Base-by-base conservation (phyloP, 2,329 filamentous ascomycete genomes). In the Chaetomium strumarium region DNA sequence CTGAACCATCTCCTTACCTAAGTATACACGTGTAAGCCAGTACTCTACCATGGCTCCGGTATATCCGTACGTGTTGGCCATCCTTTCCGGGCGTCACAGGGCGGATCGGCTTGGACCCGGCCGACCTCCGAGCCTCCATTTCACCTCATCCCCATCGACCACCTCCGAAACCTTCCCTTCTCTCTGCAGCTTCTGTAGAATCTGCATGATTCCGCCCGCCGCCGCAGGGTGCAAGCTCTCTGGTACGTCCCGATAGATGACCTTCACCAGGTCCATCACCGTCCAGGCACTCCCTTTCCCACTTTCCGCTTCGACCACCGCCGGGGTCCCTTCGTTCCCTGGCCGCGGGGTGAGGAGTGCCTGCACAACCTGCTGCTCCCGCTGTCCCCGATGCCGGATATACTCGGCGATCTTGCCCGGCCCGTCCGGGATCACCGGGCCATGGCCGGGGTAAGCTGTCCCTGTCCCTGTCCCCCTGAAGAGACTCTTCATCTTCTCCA, bases 381-480 rank as follows among this genome's bases (percentile, higher is more conserved):
- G 79, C 70, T 87, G 79, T 62, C 82, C 79, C 31, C 92, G 78
- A 71, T 97, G 93, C 55, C 74, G 68, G 60, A 97, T 88, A 66
- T 99, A 97, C 67, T 96, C 89, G 17, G 72, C 62, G 49, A 97
- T 86, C 65, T 83, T 92, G 20, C 72, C 74, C 20, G 76, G 79
- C 0, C 88, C 88, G 56, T 93, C 79, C 36, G 84, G 79, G 20
- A 97, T 76, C 3, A 93, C 81, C 0, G 84, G 78, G 0, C 93
- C 93, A 64, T 99, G 93, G 4, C 88, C 92, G 0, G 93, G 92
- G 66, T 96, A 97, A 2, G 84, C 90, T 44, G 81, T 75, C 1
- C 87, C 86, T 24, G 8, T 33, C 20, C 9, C 37, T 7, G 24
- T 24, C 24, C 30, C 33, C 0, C 68, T 69, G 60, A 88, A 88